phyloP scores from a whole-genome alignment of 78 protist species.

The Protostelium mycophagum region DNA sequence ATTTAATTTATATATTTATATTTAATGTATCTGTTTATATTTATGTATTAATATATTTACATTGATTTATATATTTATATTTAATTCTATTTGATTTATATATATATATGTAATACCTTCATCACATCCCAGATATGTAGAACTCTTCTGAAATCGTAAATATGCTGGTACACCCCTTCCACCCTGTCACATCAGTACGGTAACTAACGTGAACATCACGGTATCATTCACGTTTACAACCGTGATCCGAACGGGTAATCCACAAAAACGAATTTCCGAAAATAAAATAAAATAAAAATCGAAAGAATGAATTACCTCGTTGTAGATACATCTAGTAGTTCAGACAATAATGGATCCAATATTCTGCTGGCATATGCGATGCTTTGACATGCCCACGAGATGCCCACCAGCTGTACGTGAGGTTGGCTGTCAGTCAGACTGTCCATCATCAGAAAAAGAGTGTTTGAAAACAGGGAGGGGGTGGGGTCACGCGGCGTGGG shows the following conservation, averaged over 20 bases:
- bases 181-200: too few species aligned
- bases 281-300: too few species aligned
- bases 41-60: too few species aligned
- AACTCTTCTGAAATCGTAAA: neutral
- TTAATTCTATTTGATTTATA: too few species aligned
- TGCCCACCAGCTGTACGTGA: constrained; percentile 47
- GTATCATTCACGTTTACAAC: too few species aligned
- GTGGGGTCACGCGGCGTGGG: too few species aligned
- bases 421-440: constrained; percentile 49
- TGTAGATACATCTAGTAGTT: constrained; percentile 33
- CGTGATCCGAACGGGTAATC: too few species aligned
- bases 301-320: neutral
- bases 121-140: neutral
- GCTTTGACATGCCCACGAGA: constrained; percentile 49
- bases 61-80: too few species aligned
- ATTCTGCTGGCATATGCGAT: constrained; percentile 50
- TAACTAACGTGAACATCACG: too few species aligned
- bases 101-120: neutral
- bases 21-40: too few species aligned
- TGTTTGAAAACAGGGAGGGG: constrained; percentile 32
- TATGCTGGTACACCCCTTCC: neutral
- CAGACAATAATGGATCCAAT: constrained; percentile 42
- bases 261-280: too few species aligned
- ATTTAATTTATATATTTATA: too few species aligned
- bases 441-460: constrained; percentile 53